Conservation (phyloP, 177 flowering plant genomes). For the Vitis hybrid region DNA sequence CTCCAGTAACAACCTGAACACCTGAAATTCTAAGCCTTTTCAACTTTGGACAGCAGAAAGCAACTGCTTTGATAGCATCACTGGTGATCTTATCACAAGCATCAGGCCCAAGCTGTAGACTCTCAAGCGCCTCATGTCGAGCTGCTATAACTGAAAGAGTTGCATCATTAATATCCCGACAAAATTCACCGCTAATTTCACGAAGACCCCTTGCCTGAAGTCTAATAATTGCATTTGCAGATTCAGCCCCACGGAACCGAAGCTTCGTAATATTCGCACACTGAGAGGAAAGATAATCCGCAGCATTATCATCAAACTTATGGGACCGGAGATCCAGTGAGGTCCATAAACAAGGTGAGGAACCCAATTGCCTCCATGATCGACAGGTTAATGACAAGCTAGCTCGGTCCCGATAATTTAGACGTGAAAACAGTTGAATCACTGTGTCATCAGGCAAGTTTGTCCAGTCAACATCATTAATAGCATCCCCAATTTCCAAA, state of each 20-base stretch:
- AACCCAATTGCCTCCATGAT: slow-evolving; percentile 66
- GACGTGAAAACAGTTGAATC: slow-evolving; percentile 71
- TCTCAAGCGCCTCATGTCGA: slow-evolving; percentile 78
- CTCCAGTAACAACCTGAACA: slow-evolving; percentile 60
- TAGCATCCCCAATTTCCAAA: slow-evolving; percentile 33
- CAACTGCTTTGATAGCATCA: slow-evolving; percentile 77
- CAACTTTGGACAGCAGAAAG: slow-evolving; percentile 77
- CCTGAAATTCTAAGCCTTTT: slow-evolving; percentile 81
- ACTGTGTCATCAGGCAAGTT: slow-evolving; percentile 89
- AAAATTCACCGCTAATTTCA: slow-evolving; percentile 79
- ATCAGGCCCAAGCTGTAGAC: slow-evolving; percentile 89
- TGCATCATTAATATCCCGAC: slow-evolving; percentile 80
- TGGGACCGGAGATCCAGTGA: slow-evolving; percentile 84
- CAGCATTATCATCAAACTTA: slow-evolving; percentile 53
- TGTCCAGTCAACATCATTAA: slow-evolving; percentile 75
- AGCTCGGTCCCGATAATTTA: slow-evolving; percentile 91
- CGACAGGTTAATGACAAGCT: slow-evolving; percentile 80
- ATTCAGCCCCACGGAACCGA: slow-evolving; percentile 84
- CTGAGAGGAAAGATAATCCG: slow-evolving; percentile 60
- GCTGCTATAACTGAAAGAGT: slow-evolving; percentile 85
- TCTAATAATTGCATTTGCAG: slow-evolving; percentile 70
- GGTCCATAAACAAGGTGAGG: slow-evolving; percentile 77
- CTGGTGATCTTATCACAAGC: slow-evolving; percentile 79
- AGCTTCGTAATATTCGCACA: slow-evolving; percentile 69
- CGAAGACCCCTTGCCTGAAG: slow-evolving; percentile 64